These are phyloP conservation scores for Pythium dissotocum DNA, from an alignment of 352 stramenopile species.

Conservation along the genomic window DNA sequence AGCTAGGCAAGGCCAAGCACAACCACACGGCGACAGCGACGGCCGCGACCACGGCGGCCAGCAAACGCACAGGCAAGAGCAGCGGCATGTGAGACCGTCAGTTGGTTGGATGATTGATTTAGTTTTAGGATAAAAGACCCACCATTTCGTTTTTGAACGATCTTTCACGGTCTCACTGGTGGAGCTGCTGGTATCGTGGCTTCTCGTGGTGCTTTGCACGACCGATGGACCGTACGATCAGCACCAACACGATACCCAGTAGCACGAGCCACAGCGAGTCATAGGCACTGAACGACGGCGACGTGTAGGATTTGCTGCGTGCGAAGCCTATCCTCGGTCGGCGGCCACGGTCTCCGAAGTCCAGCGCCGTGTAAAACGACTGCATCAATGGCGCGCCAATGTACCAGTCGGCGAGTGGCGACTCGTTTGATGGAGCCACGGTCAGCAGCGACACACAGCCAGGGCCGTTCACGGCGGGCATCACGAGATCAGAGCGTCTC, in stretches of 20 bases:
- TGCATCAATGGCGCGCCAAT: constrained; percentile 23
- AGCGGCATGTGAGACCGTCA: too few species aligned
- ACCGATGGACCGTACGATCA: constrained; percentile 20
- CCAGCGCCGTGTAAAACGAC: constrained; percentile 24
- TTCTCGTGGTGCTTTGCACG: not conserved
- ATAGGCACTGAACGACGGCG: constrained; percentile 21
- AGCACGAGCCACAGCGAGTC: constrained; percentile 22
- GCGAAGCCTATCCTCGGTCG: constrained; percentile 16
- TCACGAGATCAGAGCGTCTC: constrained; percentile 8
- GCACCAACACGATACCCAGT: constrained; percentile 16
- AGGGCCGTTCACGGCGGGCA: not conserved
- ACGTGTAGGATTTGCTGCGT: constrained; percentile 5
- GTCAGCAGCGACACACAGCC: constrained; percentile 18
- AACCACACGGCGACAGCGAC: not conserved
- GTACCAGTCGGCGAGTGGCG: constrained; percentile 7
- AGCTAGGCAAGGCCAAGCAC: not conserved
- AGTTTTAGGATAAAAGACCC: too few species aligned
- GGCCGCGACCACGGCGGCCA: not conserved
- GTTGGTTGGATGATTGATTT: too few species aligned
- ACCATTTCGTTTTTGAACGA: too few species aligned
- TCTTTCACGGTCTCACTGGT: too few species aligned
- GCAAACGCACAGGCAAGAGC: constrained; percentile 20
- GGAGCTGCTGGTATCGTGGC: not conserved
- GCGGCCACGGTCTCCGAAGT: constrained; percentile 5
- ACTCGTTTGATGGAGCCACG: not conserved